These are phyloP conservation scores for Globisporangium spiculum DNA, from an alignment of 352 stramenopile species.

Conservation along the genomic window DNA sequence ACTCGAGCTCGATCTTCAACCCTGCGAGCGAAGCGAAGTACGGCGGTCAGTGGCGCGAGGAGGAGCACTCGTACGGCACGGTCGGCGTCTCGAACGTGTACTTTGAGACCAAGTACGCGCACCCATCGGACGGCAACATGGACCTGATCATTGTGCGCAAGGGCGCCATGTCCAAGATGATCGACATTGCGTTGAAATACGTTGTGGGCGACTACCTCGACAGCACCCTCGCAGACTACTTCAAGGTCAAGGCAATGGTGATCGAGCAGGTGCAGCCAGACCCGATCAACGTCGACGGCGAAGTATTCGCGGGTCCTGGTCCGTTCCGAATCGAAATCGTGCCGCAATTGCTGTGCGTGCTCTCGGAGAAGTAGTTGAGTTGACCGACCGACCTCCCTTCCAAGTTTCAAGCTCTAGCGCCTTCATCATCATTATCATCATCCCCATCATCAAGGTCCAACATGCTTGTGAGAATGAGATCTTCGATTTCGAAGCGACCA, in stretches of 20 bases:
- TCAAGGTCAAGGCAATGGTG: constrained; percentile 78
- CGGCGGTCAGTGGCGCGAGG: constrained; percentile 44
- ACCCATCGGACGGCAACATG: constrained; percentile 78
- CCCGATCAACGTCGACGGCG: constrained; percentile 75
- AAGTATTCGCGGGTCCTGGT: constrained; percentile 58
- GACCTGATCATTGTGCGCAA: constrained; percentile 72
- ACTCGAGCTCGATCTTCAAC: constrained; percentile 55
- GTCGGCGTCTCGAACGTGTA: constrained; percentile 75
- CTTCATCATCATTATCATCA: no score
- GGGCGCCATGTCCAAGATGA: constrained; percentile 38
- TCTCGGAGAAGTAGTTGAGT: constrained; percentile 72
- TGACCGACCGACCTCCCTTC: not conserved
- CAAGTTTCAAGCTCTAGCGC: not conserved
- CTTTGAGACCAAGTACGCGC: constrained; percentile 77
- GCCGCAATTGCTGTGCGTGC: constrained; percentile 59
- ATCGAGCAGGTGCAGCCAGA: constrained; percentile 60
- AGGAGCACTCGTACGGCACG: constrained; percentile 48
- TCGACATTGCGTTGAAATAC: constrained; percentile 56
- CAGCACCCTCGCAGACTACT: constrained; percentile 59
- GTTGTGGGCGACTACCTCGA: constrained; percentile 51
- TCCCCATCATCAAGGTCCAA: not conserved
- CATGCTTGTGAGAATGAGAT: not conserved
- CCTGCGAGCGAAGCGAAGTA: constrained; percentile 65
- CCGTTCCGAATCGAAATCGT: constrained; percentile 77
- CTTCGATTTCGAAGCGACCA: constrained; percentile 3